Percentiles rank a stretch among this genome's conserved stretches.
Evolutionary conservation across 345 rosid species (phyloP).

Genomic region (Gossypium herbaceum): DNA sequence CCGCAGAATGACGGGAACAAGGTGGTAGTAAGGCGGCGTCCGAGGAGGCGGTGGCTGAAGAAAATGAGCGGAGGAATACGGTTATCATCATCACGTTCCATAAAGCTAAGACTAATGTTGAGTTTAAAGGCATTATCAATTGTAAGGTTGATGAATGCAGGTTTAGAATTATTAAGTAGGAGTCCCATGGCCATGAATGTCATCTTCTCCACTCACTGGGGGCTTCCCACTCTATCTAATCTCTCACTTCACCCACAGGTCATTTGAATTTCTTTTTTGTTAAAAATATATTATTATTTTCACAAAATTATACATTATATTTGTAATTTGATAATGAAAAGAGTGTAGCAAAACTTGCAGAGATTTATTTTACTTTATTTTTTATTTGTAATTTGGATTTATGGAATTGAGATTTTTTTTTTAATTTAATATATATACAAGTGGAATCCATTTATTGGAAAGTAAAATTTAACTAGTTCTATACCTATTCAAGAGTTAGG

Average conservation of each 20-base stretch:
- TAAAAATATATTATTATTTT: no score
- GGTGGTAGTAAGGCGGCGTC: constrained; percentile 24
- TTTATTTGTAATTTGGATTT: no score
- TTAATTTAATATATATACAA: no score
- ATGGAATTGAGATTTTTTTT: no score
- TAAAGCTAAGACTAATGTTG: constrained; percentile 28
- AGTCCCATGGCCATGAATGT: constrained; percentile 34
- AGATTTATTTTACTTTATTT: no score
- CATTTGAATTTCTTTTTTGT: background rate
- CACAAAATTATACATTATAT: no score
- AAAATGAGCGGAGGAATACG: constrained; percentile 43
- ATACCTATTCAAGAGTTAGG: no score
- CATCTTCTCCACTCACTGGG: constrained; percentile 63
- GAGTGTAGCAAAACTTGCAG: no score
- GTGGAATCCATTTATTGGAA: no score
- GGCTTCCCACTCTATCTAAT: constrained; percentile 54
- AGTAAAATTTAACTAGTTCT: no score
- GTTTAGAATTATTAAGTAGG: background rate
- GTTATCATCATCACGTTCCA: constrained; percentile 40
- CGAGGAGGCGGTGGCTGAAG: constrained; percentile 36
- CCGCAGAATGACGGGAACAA: constrained; percentile 12
- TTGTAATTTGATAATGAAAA: no score
- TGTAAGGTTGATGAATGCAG: constrained; percentile 35
- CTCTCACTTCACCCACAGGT: constrained; percentile 7
- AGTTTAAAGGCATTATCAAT: constrained; percentile 41